Evolutionary conservation across 257 asterid genomes (phyloP).

Genomic region (Ophiorrhiza pumila): DNA sequence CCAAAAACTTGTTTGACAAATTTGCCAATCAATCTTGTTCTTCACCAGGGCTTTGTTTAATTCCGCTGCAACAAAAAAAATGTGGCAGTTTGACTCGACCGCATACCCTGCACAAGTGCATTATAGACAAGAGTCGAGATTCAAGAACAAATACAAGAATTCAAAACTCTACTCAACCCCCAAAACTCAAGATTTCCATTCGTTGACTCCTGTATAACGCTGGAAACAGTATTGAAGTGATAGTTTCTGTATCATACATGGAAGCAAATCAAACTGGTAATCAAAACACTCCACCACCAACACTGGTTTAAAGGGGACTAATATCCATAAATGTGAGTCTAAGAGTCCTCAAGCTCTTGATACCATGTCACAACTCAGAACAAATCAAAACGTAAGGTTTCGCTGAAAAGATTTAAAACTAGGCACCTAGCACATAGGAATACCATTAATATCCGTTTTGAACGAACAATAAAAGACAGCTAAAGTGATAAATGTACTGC

Average conservation of each 20-base stretch:
- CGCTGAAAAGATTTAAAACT: background rate
- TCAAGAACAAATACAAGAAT: background rate
- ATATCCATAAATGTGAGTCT: background rate
- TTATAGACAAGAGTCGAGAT: background rate
- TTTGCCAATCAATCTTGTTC: conserved; percentile 16
- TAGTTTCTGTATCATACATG: background rate
- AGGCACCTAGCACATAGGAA: background rate
- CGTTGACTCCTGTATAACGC: background rate
- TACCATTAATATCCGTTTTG: background rate
- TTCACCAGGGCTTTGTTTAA: conserved; percentile 54
- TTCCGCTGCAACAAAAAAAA: conserved; percentile 89
- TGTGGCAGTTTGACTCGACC: conserved; percentile 93
- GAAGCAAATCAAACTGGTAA: background rate
- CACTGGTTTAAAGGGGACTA: background rate
- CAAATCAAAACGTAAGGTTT: background rate
- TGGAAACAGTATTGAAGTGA: background rate
- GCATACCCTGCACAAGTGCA: conserved; percentile 59
- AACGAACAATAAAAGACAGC: background rate
- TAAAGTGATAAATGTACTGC: background rate
- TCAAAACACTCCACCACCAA: background rate
- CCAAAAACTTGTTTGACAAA: background rate
- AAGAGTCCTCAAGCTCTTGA: background rate
- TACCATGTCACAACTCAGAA: background rate
- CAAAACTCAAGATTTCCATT: background rate
- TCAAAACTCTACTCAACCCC: background rate